Evolutionary conservation across 495 filamentous ascomycete genomes (phyloP), one percentile per base, ranked within the genome.

Genomic region (Lasiosphaeria ovina): DNA sequence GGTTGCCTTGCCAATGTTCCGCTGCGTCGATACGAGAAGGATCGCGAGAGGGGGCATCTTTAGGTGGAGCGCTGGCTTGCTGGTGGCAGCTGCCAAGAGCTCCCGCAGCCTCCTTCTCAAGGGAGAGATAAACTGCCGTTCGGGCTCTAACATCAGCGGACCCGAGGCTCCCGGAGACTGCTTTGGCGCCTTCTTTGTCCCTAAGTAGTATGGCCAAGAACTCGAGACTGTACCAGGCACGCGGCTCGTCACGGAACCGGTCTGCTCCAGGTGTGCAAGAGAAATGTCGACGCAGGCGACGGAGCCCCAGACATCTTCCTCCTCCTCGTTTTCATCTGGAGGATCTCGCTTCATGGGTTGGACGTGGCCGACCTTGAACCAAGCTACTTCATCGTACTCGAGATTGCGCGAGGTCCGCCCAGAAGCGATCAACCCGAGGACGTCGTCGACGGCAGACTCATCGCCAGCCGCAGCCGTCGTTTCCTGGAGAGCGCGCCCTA

Each of bases 11-110:
- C 94, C 94, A 63, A 98, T 96, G 51, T 89, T 87, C 49, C 95
- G 85, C 65, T 98, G 94, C 4, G 89, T 94, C 3, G 93, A 97
- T 4, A 88, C 87, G 8, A 98, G 77, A 1, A 98, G 79, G 57
- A 98, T 89, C 3, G 92, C 89, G 33, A 96, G 81, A 0, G 94
- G 92, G 44, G 92, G 91, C 76, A 98, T 84, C 33, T 87, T 86
- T 3, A 98, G 78, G 68, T 93, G 86, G 49, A 96, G 83, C 8
- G 94, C 94, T 36, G 91, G 83, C 51, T 92, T 87, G 65, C 89
- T 96, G 1, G 91, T 96, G 1, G 94, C 89, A 35, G 91, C 92
- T 42, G 91, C 84, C 59, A 97, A 86, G 12, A 98, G 78, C 63
- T 98, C 93, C 24, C 93, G 82, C 6, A 98, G 79, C 35, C 89